Conservation (phyloP, 768 basidiomycete species). For the Tubosaeta sp. region DNA sequence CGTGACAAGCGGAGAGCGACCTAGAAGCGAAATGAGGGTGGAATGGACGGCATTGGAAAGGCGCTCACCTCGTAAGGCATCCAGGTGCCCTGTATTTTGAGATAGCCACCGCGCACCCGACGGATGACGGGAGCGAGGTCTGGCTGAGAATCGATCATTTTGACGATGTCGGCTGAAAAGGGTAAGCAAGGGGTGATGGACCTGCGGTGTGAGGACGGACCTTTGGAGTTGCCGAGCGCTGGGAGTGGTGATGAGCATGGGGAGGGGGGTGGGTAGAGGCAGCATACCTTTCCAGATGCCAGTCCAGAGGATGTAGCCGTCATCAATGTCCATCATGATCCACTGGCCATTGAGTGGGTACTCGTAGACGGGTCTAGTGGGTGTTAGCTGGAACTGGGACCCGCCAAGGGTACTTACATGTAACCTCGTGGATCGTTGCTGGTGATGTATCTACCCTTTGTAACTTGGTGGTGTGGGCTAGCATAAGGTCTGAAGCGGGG, state of each 20-base stretch:
- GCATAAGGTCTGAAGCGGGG: slow-evolving; percentile 63
- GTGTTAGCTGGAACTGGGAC: not conserved
- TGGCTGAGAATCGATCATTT: slow-evolving; percentile 89
- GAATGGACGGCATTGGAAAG: slow-evolving; percentile 6
- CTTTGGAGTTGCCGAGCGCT: slow-evolving; percentile 90
- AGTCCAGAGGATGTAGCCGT: slow-evolving; percentile 89
- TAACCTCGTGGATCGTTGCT: slow-evolving; percentile 87
- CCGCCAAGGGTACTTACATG: slow-evolving; percentile 49
- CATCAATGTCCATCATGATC: slow-evolving; percentile 96
- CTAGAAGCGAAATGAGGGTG: slow-evolving; percentile 37
- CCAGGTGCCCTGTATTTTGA: slow-evolving; percentile 94
- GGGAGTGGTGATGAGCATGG: slow-evolving; percentile 11
- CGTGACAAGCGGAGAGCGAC: slow-evolving; percentile 76
- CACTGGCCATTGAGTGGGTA: slow-evolving; percentile 87
- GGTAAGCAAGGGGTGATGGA: slow-evolving; percentile 14
- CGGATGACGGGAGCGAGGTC: slow-evolving; percentile 79
- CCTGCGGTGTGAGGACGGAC: slow-evolving; percentile 34
- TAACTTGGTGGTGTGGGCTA: slow-evolving; percentile 74
- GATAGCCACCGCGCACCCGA: slow-evolving; percentile 80
- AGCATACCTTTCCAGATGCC: slow-evolving; percentile 87
- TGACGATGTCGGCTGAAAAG: slow-evolving; percentile 78
- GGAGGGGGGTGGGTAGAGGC: not conserved
- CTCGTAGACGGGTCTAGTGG: slow-evolving; percentile 75
- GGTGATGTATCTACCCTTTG: slow-evolving; percentile 84
- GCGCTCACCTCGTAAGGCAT: slow-evolving; percentile 79